Evolutionary conservation across 192 early-diverging fungal species (phyloP).

Genomic region (Spizellomyces punctatus): DNA sequence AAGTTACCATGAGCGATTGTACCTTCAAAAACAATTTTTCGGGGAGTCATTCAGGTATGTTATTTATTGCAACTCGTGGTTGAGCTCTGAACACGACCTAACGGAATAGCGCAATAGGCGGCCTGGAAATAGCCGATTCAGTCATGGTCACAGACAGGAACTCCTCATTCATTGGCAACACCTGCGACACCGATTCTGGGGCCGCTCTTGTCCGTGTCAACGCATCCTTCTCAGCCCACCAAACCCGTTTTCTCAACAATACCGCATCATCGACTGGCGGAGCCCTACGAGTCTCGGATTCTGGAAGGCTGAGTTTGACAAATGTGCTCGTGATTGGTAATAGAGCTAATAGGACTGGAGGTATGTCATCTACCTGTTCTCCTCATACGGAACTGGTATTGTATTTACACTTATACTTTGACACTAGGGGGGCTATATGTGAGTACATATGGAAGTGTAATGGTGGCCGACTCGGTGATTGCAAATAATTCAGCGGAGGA

Average conservation of each 20-base stretch:
- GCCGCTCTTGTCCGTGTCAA: constrained; percentile 9
- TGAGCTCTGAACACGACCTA: not conserved
- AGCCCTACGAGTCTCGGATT: constrained; percentile 2
- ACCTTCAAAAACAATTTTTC: constrained; percentile 1
- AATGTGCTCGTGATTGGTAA: not conserved
- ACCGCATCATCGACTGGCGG: constrained; percentile 7
- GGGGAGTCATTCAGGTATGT: not conserved
- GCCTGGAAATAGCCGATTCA: constrained; percentile 20
- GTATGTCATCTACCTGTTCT: not conserved
- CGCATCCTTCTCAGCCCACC: not conserved
- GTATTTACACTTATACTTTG: not conserved
- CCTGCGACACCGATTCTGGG: constrained; percentile 17
- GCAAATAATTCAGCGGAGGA: not conserved
- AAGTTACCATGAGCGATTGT: not conserved
- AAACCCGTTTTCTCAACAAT: constrained; percentile 10
- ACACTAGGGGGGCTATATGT: not conserved
- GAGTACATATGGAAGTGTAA: not conserved
- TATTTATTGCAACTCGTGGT: not conserved
- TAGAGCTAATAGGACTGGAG: constrained; percentile 3
- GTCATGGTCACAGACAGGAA: constrained; percentile 2
- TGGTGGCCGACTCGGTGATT: not conserved
- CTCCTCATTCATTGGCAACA: not conserved
- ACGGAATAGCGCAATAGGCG: not conserved
- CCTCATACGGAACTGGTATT: not conserved
- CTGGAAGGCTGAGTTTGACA: not conserved